Base-by-base conservation (phyloP, 2,329 filamentous ascomycete genomes). In the Aureobasidium sp. region DNA sequence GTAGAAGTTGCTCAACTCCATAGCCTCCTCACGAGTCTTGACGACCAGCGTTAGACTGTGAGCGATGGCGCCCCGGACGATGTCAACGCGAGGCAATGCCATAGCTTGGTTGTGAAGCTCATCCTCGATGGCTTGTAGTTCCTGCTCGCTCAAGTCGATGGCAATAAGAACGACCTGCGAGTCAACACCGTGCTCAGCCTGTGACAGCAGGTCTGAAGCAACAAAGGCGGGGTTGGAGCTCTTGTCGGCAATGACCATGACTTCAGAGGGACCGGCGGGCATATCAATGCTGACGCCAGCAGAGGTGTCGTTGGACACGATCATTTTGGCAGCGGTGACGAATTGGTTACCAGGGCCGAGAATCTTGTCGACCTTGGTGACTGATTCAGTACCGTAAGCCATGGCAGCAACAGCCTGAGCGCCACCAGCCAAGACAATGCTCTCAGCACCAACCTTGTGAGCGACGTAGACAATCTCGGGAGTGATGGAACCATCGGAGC, bases 281-380 rank as follows among this genome's bases (percentile, higher is more conserved):
- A 98, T 98, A 67, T 98, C 93, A 63, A 98, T 98, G 70, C 89
- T 85, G 35, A 96, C 90, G 19, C 88, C 87, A 11, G 93, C 93
- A 56, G 90, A 94, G 39, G 93, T 97, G 68, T 98, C 93, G 70
- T 98, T 98, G 70, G 86, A 88, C 38, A 98, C 93, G 62, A 90
- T 79, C 93, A 98, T 98, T 80, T 98, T 98, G 49, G 88, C 93
- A 0, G 93, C 93, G 0, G 93, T 98, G 35, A 98, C 93, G 66
- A 97, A 98, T 70, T 97, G 93, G 72, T 98, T 98, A 30, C 93
- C 93, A 2, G 93, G 93, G 0, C 93, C 93, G 11, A 97, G 81
- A 62, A 98, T 96, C 80, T 98, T 98, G 77, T 98, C 93, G 6
- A 98, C 93, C 75, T 98, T 98, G 69, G 78, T 88, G 47, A 98